Conservation (phyloP, 179 eudicot genomes). For the Amaranthus tricolor region DNA sequence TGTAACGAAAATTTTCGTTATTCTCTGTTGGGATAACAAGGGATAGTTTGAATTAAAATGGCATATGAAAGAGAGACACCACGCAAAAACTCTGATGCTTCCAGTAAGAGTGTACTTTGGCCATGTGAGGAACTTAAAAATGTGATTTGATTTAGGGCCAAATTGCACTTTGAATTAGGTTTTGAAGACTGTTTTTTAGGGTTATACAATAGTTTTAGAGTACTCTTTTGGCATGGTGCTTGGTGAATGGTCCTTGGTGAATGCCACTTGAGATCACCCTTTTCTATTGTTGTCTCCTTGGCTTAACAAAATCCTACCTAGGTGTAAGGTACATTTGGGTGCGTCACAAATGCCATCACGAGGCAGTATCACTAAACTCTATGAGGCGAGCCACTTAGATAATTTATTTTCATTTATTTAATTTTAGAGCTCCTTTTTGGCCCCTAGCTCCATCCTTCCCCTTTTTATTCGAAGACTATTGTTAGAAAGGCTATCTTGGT, state of each 20-base stretch:
- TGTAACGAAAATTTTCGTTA: background rate
- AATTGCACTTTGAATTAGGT: background rate
- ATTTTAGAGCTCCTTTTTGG: no score
- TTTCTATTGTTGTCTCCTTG: no score
- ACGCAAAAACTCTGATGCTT: background rate
- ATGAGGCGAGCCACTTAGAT: no score
- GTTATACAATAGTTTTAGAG: background rate
- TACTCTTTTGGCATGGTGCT: background rate
- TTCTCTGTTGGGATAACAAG: background rate
- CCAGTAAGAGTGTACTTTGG: background rate
- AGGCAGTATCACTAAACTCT: no score
- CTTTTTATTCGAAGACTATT: no score
- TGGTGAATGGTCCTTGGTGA: background rate
- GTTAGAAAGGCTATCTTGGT: no score
- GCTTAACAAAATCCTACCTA: no score
- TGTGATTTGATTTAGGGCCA: background rate
- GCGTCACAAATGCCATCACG: no score
- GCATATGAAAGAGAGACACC: background rate
- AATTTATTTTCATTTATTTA: no score
- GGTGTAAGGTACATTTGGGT: no score
- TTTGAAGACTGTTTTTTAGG: background rate
- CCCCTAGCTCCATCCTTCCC: no score
- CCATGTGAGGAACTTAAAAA: background rate
- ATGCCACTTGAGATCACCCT: no score
- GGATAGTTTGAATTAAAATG: background rate